Base-by-base conservation (phyloP, 306 rosid species). In the Cicer cuneatum region DNA sequence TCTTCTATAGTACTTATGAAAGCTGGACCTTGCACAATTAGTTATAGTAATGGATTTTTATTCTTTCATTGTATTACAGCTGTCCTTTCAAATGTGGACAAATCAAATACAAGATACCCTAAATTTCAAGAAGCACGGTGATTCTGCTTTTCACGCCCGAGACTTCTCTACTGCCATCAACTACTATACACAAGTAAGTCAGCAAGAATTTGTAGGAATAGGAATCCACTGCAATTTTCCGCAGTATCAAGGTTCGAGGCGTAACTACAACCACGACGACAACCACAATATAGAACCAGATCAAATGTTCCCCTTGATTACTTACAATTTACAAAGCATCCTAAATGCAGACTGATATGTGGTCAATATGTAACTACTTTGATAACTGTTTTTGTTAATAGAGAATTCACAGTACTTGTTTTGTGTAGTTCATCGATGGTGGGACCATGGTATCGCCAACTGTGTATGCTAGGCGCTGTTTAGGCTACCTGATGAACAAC, bases 21-120 rank as follows among this genome's bases (percentile, higher is more conserved):
- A 60, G 69, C 24, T 47, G 33, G 58, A 75, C 18, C 71, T 43
- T 72, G 66, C 14, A 29, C 5, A 29, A 29, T 29, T 29, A 33
- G 14, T 60, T 18, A 47, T 24, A 46, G 19, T 21, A 19, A 42
- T 72, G 52, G 40, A 45, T 48, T n/a, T 65, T 47, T 59, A 4
- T 58, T 39, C 61, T 73, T 75, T 66, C 21, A 42, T 76, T 73
- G 18, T 56, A n/a, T 84, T 64, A 78, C 90, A 92, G 99, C 93
- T 92, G 43, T 92, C 99, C 58, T 92, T 92, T 86, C 99, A 92
- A 79, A 92, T 95, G 98, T 95, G 98, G 98, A 92, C 98, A 65
- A 90, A 87, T 78, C 97, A 95, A 85, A 89, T 95, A 87, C 98
- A 95, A 71, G 99, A 92, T 35, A 89, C 99, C 5, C 87, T 95